Conservation (phyloP, 2,329 filamentous ascomycete genomes). For the Ophiocordyceps australis region DNA sequence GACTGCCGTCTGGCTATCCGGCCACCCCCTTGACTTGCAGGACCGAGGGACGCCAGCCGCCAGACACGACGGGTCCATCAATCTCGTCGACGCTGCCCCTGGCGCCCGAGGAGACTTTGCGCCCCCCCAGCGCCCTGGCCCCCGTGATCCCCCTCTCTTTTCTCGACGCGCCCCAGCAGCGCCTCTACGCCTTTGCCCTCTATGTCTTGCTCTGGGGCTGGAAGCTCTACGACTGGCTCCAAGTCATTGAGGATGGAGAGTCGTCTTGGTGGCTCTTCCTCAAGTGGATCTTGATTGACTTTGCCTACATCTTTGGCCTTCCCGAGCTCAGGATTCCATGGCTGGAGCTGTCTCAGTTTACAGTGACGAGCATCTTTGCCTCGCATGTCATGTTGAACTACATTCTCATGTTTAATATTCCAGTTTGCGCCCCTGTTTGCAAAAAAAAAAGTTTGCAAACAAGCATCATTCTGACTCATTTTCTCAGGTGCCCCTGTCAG, state of each 20-base stretch:
- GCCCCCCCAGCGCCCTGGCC: slow-evolving; percentile 11
- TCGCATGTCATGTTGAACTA: slow-evolving; percentile 58
- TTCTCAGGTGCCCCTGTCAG: slow-evolving; percentile 48
- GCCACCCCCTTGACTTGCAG: slow-evolving; percentile 52
- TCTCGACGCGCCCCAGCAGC: slow-evolving; percentile 79
- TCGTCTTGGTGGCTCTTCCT: slow-evolving; percentile 81
- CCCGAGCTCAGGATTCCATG: slow-evolving; percentile 85
- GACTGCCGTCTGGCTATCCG: slow-evolving; percentile 67
- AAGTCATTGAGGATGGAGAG: slow-evolving; percentile 60
- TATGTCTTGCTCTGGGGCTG: slow-evolving; percentile 63
- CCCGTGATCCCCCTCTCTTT: slow-evolving; percentile 69
- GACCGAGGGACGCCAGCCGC: slow-evolving; percentile 16
- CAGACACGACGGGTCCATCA: slow-evolving; percentile 12
- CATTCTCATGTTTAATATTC: slow-evolving; percentile 85
- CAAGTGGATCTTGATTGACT: slow-evolving; percentile 86
- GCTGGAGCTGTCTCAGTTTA: slow-evolving; percentile 74
- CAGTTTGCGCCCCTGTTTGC: too few relatives aligned
- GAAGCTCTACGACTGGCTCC: slow-evolving; percentile 74
- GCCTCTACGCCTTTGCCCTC: slow-evolving; percentile 68
- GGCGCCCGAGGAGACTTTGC: slow-evolving; percentile 22
- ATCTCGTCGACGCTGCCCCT: slow-evolving; percentile 21
- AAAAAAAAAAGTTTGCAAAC: too few relatives aligned
- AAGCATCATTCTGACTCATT: too few relatives aligned
- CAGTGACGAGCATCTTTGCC: slow-evolving; percentile 53
- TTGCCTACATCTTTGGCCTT: slow-evolving; percentile 69